Conservation (phyloP, 108 stramenopile species). For the Nitzschia palea region DNA sequence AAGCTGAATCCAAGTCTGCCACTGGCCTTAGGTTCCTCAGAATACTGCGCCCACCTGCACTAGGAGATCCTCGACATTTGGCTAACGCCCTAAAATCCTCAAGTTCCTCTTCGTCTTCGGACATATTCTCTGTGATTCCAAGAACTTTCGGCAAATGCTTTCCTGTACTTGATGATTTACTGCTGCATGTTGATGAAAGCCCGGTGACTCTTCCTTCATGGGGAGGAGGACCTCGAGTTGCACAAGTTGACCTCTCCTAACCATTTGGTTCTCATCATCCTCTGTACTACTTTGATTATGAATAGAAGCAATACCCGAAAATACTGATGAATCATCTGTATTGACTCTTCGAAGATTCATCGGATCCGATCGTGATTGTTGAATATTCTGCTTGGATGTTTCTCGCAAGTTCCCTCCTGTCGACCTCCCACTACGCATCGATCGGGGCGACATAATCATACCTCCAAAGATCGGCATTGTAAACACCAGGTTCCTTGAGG, state of each 20-base stretch:
- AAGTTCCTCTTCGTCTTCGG: neutral
- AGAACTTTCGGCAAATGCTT: neutral
- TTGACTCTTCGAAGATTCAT: conserved; percentile 1
- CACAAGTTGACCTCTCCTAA: neutral
- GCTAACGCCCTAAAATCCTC: too few species aligned
- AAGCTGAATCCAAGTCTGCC: neutral
- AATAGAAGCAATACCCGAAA: conserved; percentile 13
- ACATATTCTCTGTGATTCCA: neutral
- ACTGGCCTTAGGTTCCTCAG: neutral
- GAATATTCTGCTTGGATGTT: neutral
- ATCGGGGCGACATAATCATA: neutral
- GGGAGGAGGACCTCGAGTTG: neutral
- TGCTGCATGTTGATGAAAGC: neutral
- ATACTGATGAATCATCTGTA: conserved; percentile 38
- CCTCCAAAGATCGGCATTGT: too few species aligned
- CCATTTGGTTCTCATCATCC: neutral
- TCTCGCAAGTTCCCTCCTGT: neutral
- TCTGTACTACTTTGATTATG: neutral
- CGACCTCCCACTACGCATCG: neutral
- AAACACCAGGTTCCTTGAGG: too few species aligned
- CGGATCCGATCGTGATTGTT: conserved; percentile 4
- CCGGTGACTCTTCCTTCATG: neutral
- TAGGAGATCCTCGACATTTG: neutral
- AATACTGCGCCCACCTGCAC: neutral
- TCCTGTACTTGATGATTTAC: neutral